Percentiles rank a stretch among this genome's conserved stretches.
Evolutionary conservation across 192 early-diverging fungal species (phyloP).

Genomic region (Rhizophagus prolifer): DNA sequence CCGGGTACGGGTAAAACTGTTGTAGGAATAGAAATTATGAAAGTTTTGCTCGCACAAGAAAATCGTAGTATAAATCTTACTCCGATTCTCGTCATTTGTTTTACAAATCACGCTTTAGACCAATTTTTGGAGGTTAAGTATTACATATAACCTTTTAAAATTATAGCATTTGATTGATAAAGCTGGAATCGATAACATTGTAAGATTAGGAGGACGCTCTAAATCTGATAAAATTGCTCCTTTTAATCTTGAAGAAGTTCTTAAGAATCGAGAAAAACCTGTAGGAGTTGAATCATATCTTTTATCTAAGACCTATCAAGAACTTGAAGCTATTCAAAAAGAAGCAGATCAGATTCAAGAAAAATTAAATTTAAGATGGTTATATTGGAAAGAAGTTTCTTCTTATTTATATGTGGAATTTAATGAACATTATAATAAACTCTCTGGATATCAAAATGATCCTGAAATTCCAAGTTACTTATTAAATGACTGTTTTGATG

Average conservation of each 20-base stretch:
- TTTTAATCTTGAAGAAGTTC: slow-evolving; percentile 28
- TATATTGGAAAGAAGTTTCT: slow-evolving; percentile 30
- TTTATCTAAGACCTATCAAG: background rate
- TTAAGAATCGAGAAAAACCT: slow-evolving; percentile 27
- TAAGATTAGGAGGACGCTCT: slow-evolving; percentile 49
- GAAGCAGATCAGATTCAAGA: slow-evolving; percentile 28
- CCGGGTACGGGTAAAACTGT: slow-evolving; percentile 54
- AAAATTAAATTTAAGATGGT: background rate
- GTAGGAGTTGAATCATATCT: slow-evolving; percentile 17
- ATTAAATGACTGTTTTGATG: background rate
- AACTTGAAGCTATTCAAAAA: slow-evolving; percentile 9
- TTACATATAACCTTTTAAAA: background rate
- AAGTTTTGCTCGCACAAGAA: slow-evolving; percentile 32
- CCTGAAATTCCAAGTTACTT: background rate
- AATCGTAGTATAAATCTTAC: slow-evolving; percentile 35
- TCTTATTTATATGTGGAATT: slow-evolving; percentile 15
- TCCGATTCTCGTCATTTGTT: slow-evolving; percentile 55
- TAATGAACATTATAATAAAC: slow-evolving; percentile 5
- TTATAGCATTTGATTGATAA: slow-evolving; percentile 32
- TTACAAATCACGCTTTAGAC: slow-evolving; percentile 64
- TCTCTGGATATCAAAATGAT: background rate
- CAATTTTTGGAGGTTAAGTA: slow-evolving; percentile 49
- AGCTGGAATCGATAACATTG: slow-evolving; percentile 36
- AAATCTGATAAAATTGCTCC: slow-evolving; percentile 33
- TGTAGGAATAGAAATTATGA: slow-evolving; percentile 53